Evolutionary conservation across 371 early-diverging fungal species (phyloP), one percentile per base, ranked within the genome.

Genomic region (Coemansia sp.): DNA sequence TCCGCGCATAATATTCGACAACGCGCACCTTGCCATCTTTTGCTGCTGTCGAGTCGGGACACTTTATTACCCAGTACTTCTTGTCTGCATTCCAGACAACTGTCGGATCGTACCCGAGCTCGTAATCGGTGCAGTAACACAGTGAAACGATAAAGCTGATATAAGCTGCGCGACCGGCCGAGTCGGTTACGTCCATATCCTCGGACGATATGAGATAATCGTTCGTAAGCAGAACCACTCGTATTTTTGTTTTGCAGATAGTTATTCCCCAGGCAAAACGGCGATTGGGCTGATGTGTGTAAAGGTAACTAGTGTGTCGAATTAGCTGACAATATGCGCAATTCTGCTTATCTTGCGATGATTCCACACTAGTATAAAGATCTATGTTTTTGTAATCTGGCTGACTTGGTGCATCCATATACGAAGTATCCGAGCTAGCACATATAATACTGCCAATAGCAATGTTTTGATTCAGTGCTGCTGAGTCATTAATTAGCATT

Each of bases 51-150:
- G 48, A 48, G 16, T 21, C 48, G 48, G 22, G 8, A 7, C 58
- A 57, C 18, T 26, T 10, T 8, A 37, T 37, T 6, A 6, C n/a
- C 31, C 27, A 57, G 18, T 16, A 39, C 10, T 29, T 18, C 2
- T 10, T 26, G 18, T 18, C 18, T 14, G 11, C 5, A 22, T 37
- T 14, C 26, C 59, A 59, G 45, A 4, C 2, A 10, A 45, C 42
- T 10, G 63, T 62, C 40, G 53, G 21, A 53, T 62, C 63, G 53
- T 53, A 62, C 13, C 63, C 63, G n/a, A 62, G 63, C 50, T 26
- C n/a, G 52, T 51, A n/a, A 18, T 22, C 5, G 50, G 52, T 53
- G 40, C 63, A 62, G 3, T 50, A 18, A 0, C 24, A 62, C 53
- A 29, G 26, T 8, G 48, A 21, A 5, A 52, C 63, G 4, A 62